Evolutionary conservation across 2,329 filamentous ascomycete species (phyloP).

Genomic region (Epicoccum sorghinum): DNA sequence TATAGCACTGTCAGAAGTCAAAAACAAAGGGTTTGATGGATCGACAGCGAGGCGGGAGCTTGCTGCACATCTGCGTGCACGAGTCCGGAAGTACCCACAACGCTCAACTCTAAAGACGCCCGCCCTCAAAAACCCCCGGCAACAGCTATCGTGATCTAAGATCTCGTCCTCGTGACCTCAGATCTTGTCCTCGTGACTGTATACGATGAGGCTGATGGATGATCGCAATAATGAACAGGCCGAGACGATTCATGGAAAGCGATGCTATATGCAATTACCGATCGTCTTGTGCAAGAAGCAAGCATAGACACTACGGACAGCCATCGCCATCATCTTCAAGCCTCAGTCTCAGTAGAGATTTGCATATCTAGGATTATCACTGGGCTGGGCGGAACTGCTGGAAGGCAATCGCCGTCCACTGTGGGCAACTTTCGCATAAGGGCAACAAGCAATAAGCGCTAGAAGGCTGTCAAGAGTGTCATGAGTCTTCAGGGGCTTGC

Average conservation of each 20-base stretch:
- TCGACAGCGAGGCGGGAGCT: constrained; percentile 11
- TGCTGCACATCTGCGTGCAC: constrained; percentile 5
- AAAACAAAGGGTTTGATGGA: constrained; percentile 1
- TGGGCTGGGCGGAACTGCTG: too few relatives aligned
- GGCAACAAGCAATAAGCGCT: constrained; percentile 2
- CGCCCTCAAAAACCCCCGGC: background rate
- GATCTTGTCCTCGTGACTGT: background rate
- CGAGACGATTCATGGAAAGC: background rate
- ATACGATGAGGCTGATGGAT: constrained; percentile 6
- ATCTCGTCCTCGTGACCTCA: background rate
- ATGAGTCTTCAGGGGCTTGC: background rate
- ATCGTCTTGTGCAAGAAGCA: constrained; percentile 5
- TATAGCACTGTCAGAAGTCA: background rate
- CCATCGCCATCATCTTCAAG: background rate
- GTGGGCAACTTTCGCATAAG: background rate
- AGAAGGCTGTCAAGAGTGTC: background rate
- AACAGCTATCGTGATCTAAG: background rate
- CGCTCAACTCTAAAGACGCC: background rate
- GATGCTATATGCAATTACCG: background rate
- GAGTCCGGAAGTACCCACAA: constrained; percentile 9
- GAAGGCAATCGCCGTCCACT: background rate
- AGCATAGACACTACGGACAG: background rate
- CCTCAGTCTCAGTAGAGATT: background rate
- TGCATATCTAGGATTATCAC: too few relatives aligned
- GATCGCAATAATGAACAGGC: constrained; percentile 12